These are phyloP conservation scores for Macrolepiota albuminosa DNA, from an alignment of 768 basidiomycete species.

Conservation along the genomic window DNA sequence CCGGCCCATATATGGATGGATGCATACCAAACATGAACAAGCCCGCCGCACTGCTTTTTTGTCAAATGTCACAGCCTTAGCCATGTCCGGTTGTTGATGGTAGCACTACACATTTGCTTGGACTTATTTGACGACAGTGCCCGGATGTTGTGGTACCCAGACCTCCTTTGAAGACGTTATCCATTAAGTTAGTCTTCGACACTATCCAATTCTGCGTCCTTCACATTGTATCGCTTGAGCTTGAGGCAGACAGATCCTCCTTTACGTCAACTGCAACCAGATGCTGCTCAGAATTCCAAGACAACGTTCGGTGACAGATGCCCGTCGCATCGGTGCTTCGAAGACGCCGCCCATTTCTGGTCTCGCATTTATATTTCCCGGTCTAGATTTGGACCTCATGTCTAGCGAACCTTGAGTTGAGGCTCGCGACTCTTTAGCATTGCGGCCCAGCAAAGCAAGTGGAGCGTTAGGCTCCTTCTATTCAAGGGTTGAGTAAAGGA, in stretches of 20 bases:
- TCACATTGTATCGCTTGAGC: not conserved
- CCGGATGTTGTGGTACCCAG: not conserved
- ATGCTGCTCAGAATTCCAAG: not conserved
- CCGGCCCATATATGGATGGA: slow-evolving; percentile 18
- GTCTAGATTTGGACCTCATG: not conserved
- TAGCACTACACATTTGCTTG: not conserved
- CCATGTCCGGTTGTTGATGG: not conserved
- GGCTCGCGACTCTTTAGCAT: too few species aligned
- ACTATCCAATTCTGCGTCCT: not conserved
- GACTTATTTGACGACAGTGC: not conserved
- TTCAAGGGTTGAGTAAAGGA: not conserved
- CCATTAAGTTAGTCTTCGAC: not conserved
- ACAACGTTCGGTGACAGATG: not conserved
- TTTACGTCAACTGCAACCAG: not conserved
- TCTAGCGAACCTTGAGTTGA: not conserved
- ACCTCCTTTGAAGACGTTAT: not conserved
- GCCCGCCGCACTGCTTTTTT: slow-evolving; percentile 18
- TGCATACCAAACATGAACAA: slow-evolving; percentile 26
- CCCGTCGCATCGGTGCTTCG: not conserved
- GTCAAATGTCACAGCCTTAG: slow-evolving; percentile 12
- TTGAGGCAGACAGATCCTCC: not conserved
- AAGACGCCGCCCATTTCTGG: not conserved
- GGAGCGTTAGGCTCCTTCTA: not conserved
- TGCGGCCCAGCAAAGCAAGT: not conserved
- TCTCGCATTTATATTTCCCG: not conserved